Evolutionary conservation across 352 stramenopile genomes (phyloP).

Genomic region (Globisporangium heterothallicum): DNA sequence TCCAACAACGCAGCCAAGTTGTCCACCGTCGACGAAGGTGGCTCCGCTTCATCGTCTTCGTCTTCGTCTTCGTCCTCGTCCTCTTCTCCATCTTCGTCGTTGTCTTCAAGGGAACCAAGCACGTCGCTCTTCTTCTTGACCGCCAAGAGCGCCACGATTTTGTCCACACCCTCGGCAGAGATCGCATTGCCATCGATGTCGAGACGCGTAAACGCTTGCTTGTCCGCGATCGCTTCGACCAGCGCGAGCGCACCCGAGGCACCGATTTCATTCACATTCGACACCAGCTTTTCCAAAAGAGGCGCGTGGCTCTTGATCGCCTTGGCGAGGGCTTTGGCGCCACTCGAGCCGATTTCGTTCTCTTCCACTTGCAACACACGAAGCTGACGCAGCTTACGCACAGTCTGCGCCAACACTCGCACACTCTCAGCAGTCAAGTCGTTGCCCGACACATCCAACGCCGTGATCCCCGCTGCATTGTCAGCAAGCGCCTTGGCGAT

Average conservation of each 20-base stretch:
- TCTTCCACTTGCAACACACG: constrained; percentile 88
- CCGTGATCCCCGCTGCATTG: constrained; percentile 33
- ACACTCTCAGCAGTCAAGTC: constrained; percentile 77
- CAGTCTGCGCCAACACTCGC: constrained; percentile 32
- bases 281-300: constrained; percentile 73
- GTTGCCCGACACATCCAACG: constrained; percentile 93
- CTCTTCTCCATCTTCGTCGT: constrained; percentile 76
- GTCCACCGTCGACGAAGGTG: constrained; percentile 31
- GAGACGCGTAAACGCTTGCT: constrained; percentile 45
- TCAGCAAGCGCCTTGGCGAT: constrained; percentile 77
- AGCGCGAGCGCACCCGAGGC: constrained; percentile 85
- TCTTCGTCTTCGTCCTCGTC: constrained; percentile 54
- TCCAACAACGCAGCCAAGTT: constrained; percentile 35
- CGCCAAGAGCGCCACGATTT: constrained; percentile 45
- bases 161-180: constrained; percentile 49
- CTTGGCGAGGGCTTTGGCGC: constrained; percentile 65
- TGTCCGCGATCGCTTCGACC: constrained; percentile 48
- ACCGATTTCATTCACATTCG: constrained; percentile 87
- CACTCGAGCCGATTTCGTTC: constrained; percentile 91
- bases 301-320: constrained; percentile 48
- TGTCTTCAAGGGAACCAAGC: constrained; percentile 75
- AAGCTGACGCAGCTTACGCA: constrained; percentile 48
- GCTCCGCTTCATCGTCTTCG: constrained; percentile 36
- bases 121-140: constrained; percentile 46
- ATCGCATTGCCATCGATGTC: constrained; percentile 84